Percentiles rank a stretch among this genome's conserved stretches.
Conservation (phyloP, 768 basidiomycete genomes). For the Suillus ampliporus region DNA sequence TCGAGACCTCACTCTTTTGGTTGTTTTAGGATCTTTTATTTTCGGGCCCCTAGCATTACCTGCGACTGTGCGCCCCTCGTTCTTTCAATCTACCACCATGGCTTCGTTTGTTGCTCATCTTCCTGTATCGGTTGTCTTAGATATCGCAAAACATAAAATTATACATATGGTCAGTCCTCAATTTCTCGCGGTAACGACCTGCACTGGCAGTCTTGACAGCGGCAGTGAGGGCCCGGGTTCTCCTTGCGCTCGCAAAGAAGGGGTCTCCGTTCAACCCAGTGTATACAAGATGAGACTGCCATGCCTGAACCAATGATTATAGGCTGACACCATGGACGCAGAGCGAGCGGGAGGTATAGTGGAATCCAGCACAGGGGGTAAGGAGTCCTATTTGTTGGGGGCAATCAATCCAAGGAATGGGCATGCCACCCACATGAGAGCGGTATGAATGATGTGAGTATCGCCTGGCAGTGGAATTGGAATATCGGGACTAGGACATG, state of each 20-base stretch:
- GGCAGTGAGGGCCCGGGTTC: slow-evolving; percentile 61
- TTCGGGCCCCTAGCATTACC: too few species aligned
- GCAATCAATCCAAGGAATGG: slow-evolving; percentile 83
- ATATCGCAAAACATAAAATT: too few species aligned
- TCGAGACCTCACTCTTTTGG: too few species aligned
- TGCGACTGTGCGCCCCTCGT: too few species aligned
- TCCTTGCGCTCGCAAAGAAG: slow-evolving; percentile 62
- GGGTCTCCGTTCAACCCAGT: slow-evolving; percentile 76
- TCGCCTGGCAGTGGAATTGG: slow-evolving; percentile 53
- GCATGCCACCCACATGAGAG: slow-evolving; percentile 77
- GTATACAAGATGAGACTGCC: slow-evolving; percentile 63
- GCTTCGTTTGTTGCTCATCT: too few species aligned
- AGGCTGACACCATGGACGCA: slow-evolving; percentile 48
- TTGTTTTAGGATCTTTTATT: too few species aligned
- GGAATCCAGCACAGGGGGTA: slow-evolving; percentile 59
- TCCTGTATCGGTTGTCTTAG: too few species aligned
- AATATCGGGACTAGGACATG: slow-evolving; percentile 25
- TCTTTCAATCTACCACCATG: too few species aligned
- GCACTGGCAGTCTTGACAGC: slow-evolving; percentile 53
- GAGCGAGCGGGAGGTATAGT: slow-evolving; percentile 50
- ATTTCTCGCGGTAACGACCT: slow-evolving; percentile 50
- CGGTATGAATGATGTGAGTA: slow-evolving; percentile 78
- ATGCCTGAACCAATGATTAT: slow-evolving; percentile 41
- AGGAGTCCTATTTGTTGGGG: slow-evolving; percentile 59
- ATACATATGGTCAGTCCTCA: slow-evolving; percentile 64